Conservation (phyloP, 2,329 filamentous ascomycete genomes). For the Ambrosiella cleistominuta region DNA sequence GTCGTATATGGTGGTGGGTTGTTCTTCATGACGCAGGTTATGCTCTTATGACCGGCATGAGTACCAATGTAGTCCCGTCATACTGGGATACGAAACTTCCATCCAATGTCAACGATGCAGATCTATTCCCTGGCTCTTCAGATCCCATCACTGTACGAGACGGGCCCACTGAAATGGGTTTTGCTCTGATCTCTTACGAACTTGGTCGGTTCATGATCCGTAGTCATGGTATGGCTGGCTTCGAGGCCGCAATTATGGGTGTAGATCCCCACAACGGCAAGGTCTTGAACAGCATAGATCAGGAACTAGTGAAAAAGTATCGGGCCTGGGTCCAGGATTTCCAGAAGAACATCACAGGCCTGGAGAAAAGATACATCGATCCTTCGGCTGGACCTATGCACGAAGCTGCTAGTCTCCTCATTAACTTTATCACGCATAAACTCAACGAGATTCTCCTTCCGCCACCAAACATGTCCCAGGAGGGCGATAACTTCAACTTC, state of each 20-base stretch:
- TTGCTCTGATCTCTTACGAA: slow-evolving; percentile 33
- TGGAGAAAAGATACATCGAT: slow-evolving; percentile 34
- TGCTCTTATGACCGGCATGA: slow-evolving; percentile 39
- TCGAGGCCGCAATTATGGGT: slow-evolving; percentile 33
- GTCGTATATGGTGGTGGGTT: slow-evolving; percentile 50
- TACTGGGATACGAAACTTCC: slow-evolving; percentile 39
- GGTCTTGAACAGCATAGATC: slow-evolving; percentile 14
- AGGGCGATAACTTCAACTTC: slow-evolving; percentile 29
- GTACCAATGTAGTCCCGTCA: slow-evolving; percentile 32
- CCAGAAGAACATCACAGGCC: slow-evolving; percentile 25
- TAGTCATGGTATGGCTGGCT: slow-evolving; percentile 25
- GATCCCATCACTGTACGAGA: slow-evolving; percentile 34
- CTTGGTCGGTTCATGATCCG: slow-evolving; percentile 31
- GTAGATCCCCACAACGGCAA: slow-evolving; percentile 21
- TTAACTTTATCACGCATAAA: slow-evolving; percentile 31
- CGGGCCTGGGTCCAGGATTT: slow-evolving; percentile 26
- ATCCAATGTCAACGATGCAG: slow-evolving; percentile 40
- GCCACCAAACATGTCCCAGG: slow-evolving; percentile 29
- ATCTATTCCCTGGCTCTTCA: slow-evolving; percentile 35
- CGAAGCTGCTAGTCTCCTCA: slow-evolving; percentile 29
- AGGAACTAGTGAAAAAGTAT: slow-evolving; percentile 25
- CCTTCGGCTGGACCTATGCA: slow-evolving; percentile 35
- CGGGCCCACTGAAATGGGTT: slow-evolving; percentile 44
- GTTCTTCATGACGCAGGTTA: slow-evolving; percentile 39
- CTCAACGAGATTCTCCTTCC: slow-evolving; percentile 30